These are phyloP conservation scores for Monascus purpureus DNA, from an alignment of 495 filamentous ascomycete genomes.

Conservation along the genomic window DNA sequence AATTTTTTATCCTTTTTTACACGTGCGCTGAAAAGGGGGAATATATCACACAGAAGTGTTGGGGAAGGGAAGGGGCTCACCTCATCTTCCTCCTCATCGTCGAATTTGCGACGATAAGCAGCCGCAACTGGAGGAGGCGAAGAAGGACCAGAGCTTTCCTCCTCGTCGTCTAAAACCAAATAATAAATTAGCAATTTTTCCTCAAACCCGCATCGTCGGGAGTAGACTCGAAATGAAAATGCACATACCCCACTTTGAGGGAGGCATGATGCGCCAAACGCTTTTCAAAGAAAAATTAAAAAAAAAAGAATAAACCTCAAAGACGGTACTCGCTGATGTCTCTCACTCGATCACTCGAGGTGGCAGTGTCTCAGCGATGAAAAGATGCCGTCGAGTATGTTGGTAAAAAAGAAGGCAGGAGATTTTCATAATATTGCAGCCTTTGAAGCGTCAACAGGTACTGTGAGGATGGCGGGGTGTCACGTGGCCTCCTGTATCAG, in stretches of 20 bases:
- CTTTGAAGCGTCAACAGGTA: too few species aligned
- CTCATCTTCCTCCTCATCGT: slow-evolving; percentile 89
- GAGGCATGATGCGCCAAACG: slow-evolving; percentile 25
- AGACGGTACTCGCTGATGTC: too few species aligned
- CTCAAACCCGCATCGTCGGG: background rate
- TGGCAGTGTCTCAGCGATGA: too few species aligned
- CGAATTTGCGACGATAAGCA: slow-evolving; percentile 59
- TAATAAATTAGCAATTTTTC: slow-evolving; percentile 1
- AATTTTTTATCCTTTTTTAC: slow-evolving; percentile 4
- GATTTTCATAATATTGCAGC: too few species aligned
- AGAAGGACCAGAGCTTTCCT: slow-evolving; percentile 44
- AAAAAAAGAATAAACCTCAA: too few species aligned
- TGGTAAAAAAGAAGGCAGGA: too few species aligned
- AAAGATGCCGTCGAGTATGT: too few species aligned
- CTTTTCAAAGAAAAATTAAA: too few species aligned
- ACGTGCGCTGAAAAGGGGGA: background rate
- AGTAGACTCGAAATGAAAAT: slow-evolving; percentile 2
- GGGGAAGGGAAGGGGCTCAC: slow-evolving; percentile 32
- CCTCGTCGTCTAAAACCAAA: slow-evolving; percentile 47
- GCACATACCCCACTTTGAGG: slow-evolving; percentile 38
- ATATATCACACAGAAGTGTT: background rate
- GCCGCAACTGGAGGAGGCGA: slow-evolving; percentile 44
- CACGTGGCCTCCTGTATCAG: too few species aligned
- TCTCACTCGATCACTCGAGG: too few species aligned
- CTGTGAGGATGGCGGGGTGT: too few species aligned